A percentile compares a stretch with the other conserved stretches of the same genome.
Conservation (phyloP, 1,284 basidiomycete species). For the Melanopsichium pennsylvanicum region DNA sequence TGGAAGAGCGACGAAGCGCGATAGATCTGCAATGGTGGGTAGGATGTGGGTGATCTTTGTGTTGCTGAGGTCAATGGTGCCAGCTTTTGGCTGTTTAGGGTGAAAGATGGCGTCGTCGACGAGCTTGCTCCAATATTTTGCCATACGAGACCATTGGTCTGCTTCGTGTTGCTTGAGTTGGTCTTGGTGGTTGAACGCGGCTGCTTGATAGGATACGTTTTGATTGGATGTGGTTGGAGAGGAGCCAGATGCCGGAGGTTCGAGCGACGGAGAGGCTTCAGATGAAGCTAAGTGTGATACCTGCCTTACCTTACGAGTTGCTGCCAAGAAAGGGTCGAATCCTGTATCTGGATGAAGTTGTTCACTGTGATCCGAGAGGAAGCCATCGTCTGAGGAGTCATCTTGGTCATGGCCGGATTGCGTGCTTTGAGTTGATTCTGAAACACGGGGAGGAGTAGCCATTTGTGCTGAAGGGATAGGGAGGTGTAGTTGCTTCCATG, state of each 20-base stretch:
- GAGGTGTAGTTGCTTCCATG: constrained; percentile 37
- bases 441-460: constrained; percentile 4
- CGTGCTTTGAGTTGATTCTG: neutral
- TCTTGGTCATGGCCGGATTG: constrained; percentile 2
- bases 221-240: constrained; percentile 28
- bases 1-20: constrained; percentile 39
- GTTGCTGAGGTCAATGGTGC: constrained; percentile 32
- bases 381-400: constrained; percentile 41
- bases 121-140: constrained; percentile 40
- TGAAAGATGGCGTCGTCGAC: constrained; percentile 36
- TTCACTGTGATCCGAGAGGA: constrained; percentile 41
- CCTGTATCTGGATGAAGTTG: constrained; percentile 42
- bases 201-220: neutral
- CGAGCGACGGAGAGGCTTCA: neutral
- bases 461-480: constrained; percentile 17
- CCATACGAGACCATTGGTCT: constrained; percentile 30
- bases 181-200: neutral
- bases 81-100: constrained; percentile 24
- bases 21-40: constrained; percentile 41
- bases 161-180: constrained; percentile 12
- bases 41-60: constrained; percentile 38
- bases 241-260: constrained; percentile 9
- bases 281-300: constrained; percentile 2
- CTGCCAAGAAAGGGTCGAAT: constrained; percentile 42
- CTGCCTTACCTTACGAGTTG: constrained; percentile 30